phyloP scores from a whole-genome alignment of 805 yeast species.

The Yamadazyma insecticola region DNA sequence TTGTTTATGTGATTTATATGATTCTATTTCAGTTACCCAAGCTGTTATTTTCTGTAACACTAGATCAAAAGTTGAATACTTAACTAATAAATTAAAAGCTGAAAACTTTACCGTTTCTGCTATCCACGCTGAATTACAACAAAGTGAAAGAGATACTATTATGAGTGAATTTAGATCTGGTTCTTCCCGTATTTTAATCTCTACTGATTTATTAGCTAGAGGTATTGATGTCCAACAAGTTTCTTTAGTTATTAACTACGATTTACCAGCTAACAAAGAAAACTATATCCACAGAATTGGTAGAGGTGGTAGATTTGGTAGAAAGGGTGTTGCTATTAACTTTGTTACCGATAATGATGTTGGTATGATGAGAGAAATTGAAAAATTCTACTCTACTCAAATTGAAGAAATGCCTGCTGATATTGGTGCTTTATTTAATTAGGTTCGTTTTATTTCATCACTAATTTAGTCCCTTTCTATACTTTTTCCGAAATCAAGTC shows the following conservation, averaged over 20 bases:
- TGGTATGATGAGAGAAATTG: conserved; percentile 75
- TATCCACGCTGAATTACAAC: conserved; percentile 96
- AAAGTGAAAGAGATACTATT: conserved; percentile 85
- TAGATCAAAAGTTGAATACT: conserved; percentile 87
- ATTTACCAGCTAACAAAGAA: conserved; percentile 84
- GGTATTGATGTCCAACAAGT: conserved; percentile 99
- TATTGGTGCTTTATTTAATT: conserved; percentile 47
- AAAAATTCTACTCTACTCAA: conserved; percentile 83
- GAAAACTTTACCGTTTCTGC: conserved; percentile 89
- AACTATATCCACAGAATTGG: conserved; percentile 97
- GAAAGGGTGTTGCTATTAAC: conserved; percentile 97
- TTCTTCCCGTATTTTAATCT: conserved; percentile 83
- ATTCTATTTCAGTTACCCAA: conserved; percentile 92
- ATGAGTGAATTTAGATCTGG: conserved; percentile 97
- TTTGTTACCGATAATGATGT: conserved; percentile 81
- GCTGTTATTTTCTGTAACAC: conserved; percentile 98
- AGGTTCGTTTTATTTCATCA: conserved; percentile 13
- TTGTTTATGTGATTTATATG: conserved; percentile 91
- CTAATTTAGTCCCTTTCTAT: too few relatives aligned
- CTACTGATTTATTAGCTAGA: conserved; percentile 95
- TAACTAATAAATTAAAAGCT: conserved; percentile 67
- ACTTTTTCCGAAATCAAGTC: too few relatives aligned
- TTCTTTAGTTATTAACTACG: conserved; percentile 90
- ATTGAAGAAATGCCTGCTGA: conserved; percentile 91
- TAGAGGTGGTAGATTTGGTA: conserved; percentile 97